A percentile compares a stretch with the other conserved stretches of the same genome.
These are phyloP conservation scores for Phytophthora gonapodyides DNA, from an alignment of 352 stramenopile genomes.

Conservation along the genomic window DNA sequence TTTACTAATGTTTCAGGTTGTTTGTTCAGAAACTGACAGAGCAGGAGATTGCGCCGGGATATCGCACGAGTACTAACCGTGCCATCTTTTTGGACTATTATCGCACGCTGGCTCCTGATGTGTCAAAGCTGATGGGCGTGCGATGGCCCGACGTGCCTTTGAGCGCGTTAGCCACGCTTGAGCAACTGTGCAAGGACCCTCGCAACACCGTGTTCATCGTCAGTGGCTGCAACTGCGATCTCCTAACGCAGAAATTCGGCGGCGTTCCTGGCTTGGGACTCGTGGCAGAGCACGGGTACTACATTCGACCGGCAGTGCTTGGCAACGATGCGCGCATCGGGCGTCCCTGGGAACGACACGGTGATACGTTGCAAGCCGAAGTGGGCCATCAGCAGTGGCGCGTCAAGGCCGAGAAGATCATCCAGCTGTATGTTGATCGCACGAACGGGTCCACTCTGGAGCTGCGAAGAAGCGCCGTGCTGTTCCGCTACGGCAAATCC, in stretches of 20 bases:
- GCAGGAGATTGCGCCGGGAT: slow-evolving; percentile 61
- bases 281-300: slow-evolving; percentile 98
- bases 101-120: slow-evolving; percentile 95
- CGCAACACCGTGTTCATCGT: slow-evolving; percentile 98
- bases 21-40: slow-evolving; percentile 67
- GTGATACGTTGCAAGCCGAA: slow-evolving; percentile 64
- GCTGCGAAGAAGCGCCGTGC: slow-evolving; percentile 96
- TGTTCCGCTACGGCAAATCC: slow-evolving; percentile 99
- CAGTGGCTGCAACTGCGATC: slow-evolving; percentile 95
- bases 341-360: slow-evolving; percentile 71
- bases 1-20: not conserved
- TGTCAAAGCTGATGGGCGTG: slow-evolving; percentile 76
- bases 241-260: slow-evolving; percentile 95
- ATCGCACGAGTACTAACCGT: slow-evolving; percentile 72
- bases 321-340: slow-evolving; percentile 73
- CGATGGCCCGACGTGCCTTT: slow-evolving; percentile 81
- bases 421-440: slow-evolving; percentile 97
- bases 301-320: slow-evolving; percentile 77
- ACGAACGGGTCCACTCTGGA: slow-evolving; percentile 99
- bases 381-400: slow-evolving; percentile 89
- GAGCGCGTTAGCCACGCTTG: slow-evolving; percentile 80
- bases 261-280: slow-evolving; percentile 96
- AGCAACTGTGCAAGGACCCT: slow-evolving; percentile 93
- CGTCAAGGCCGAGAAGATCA: slow-evolving; percentile 94
- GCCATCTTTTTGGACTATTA: slow-evolving; percentile 99